Percentiles rank a stretch among this genome's conserved stretches.
These are phyloP conservation scores for Omphalotus guepiniiformis DNA, from an alignment of 768 basidiomycete genomes.

Conservation along the genomic window DNA sequence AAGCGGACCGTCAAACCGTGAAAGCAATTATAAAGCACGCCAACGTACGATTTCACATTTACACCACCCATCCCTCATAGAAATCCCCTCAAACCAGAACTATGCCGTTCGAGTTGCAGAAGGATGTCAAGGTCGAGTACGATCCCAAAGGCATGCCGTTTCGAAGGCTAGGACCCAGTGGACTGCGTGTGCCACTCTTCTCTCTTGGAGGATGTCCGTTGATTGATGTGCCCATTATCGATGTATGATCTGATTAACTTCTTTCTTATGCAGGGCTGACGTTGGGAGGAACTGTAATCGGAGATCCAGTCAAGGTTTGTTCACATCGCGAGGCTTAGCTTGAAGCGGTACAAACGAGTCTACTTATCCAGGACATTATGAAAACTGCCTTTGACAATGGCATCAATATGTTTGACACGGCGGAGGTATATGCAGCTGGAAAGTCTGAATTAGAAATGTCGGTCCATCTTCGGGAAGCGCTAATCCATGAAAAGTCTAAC, in stretches of 20 bases:
- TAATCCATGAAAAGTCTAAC: neutral
- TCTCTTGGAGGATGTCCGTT: conserved; percentile 49
- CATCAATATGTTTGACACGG: conserved; percentile 74
- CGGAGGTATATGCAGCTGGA: conserved; percentile 61
- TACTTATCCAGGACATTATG: conserved; percentile 64
- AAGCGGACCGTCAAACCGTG: no score
- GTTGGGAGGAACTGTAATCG: conserved; percentile 56
- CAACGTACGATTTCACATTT: no score
- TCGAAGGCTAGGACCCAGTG: conserved; percentile 43
- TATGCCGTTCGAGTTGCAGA: conserved; percentile 2
- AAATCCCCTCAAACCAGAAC: neutral
- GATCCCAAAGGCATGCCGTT: conserved; percentile 41
- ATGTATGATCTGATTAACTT: neutral
- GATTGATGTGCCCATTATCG: neutral
- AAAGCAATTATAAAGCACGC: no score
- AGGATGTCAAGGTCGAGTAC: conserved; percentile 20
- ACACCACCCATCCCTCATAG: neutral
- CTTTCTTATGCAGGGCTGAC: conserved; percentile 40
- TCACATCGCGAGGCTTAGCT: conserved; percentile 2
- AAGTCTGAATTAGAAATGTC: conserved; percentile 74
- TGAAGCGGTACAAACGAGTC: neutral
- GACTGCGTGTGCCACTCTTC: conserved; percentile 51
- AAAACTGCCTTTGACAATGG: conserved; percentile 73
- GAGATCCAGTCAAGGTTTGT: conserved; percentile 65
- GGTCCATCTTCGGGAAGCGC: conserved; percentile 11